Evolutionary conservation across 768 basidiomycete species (phyloP), one percentile per base, ranked within the genome.

Genomic region (Clitopilus hobsonii): DNA sequence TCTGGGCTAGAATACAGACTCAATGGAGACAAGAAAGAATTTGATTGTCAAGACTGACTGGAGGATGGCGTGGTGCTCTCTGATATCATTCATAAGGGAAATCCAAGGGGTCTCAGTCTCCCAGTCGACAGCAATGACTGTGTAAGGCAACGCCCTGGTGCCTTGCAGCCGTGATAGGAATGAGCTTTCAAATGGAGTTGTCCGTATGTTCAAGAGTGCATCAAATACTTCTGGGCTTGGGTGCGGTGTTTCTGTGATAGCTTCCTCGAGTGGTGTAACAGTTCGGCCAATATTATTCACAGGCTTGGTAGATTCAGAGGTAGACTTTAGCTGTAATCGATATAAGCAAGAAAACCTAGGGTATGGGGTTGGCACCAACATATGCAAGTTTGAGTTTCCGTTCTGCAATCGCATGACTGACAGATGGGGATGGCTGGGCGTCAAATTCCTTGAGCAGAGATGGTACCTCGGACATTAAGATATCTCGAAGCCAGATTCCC

Each of bases 21-120:
- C 14, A 29, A 28, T 51, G 30, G 49, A 51, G 38, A 51, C 16
- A 23, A 11, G 20, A 28, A 30, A n/a, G 50, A 29, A 61, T 26
- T 41, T 23, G 41, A 38, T 38, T 24, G 26, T 47, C 52, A 18
- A 20, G 52, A 67, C 84, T 56, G 60, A 91, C 90, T 86, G 83
- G 28, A 79, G 70, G 22, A 88, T 68, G 1, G 65, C 61, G 61
- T 84, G 79, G 69, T 93, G 90, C 2, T 80, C 81, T 50, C 79
- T 74, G 38, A 93, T 76, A 58, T 92, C 89, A 27, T 68, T 65
- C 86, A 91, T 88, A 41, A 93, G 77, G 30, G 76, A 69, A 77
- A 85, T 85, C 91, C 91, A 92, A 0, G 87, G 83, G 3, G 88
- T 69, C 36, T 70, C 71, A 3, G 80, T 83, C 64, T 88, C 84